Conservation (phyloP, 2,329 filamentous ascomycete genomes). For the Lasiodiplodia hormozganensis region DNA sequence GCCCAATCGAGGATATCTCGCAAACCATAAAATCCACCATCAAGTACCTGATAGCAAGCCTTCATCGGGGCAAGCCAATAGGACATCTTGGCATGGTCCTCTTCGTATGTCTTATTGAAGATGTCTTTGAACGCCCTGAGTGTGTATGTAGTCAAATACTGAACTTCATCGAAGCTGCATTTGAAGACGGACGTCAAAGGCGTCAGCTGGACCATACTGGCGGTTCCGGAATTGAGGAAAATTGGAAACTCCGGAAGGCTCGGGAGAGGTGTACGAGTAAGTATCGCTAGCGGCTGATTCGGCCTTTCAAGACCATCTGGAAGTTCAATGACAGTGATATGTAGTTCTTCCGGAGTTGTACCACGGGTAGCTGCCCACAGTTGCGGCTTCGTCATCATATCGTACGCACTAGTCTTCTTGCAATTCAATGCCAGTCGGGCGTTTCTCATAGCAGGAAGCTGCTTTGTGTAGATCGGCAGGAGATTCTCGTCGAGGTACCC, state of each 20-base stretch:
- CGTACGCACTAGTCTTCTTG: slow-evolving; percentile 76
- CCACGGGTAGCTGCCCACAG: slow-evolving; percentile 67
- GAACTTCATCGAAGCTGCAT: slow-evolving; percentile 54
- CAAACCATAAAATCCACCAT: background rate
- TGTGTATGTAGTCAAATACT: slow-evolving; percentile 73
- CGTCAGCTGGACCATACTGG: slow-evolving; percentile 64
- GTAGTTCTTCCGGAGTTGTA: slow-evolving; percentile 61
- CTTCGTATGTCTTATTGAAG: slow-evolving; percentile 85
- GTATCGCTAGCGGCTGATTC: slow-evolving; percentile 70
- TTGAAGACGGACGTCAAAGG: slow-evolving; percentile 54
- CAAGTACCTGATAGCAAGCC: slow-evolving; percentile 30
- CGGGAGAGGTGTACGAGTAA: slow-evolving; percentile 73
- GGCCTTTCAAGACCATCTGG: slow-evolving; percentile 63
- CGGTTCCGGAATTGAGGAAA: slow-evolving; percentile 70
- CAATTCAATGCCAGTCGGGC: slow-evolving; percentile 77
- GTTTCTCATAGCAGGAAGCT: slow-evolving; percentile 83
- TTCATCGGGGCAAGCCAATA: slow-evolving; percentile 79
- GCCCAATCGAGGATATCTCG: slow-evolving; percentile 66
- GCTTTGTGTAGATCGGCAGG: slow-evolving; percentile 74
- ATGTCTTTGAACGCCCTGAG: slow-evolving; percentile 79
- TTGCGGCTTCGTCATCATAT: slow-evolving; percentile 78
- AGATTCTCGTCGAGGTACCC: slow-evolving; percentile 76
- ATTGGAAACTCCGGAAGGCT: slow-evolving; percentile 71
- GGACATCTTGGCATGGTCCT: slow-evolving; percentile 68
- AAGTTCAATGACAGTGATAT: slow-evolving; percentile 68